These are phyloP conservation scores for Cladosporium oxysporum DNA, from an alignment of 2,329 filamentous ascomycete species.

Conservation along the genomic window DNA sequence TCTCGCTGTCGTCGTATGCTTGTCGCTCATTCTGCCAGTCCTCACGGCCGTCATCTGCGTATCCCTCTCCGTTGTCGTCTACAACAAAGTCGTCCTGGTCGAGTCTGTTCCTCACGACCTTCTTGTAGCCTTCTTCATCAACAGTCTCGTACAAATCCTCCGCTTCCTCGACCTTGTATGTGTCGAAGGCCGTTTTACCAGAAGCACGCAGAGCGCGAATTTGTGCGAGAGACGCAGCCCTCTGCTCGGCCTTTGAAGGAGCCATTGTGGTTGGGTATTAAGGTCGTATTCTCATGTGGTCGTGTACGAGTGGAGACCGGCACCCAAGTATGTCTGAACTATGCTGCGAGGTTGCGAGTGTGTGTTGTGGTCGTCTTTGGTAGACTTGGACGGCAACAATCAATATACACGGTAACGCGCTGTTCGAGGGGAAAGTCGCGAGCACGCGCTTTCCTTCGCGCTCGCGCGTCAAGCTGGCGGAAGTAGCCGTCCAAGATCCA, in stretches of 20 bases:
- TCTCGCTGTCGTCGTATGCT: slow-evolving; percentile 70
- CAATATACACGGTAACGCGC: slow-evolving; percentile 14
- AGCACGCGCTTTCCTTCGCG: slow-evolving; percentile 7
- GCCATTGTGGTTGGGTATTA: slow-evolving; percentile 30
- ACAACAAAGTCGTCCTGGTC: slow-evolving; percentile 98
- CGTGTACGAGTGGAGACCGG: not conserved
- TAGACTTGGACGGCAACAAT: not conserved
- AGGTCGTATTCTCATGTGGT: not conserved
- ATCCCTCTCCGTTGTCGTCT: slow-evolving; percentile 95
- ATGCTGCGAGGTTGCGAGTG: not conserved
- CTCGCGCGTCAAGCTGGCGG: not conserved
- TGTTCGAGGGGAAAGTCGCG: slow-evolving; percentile 8
- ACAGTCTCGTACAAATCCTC: slow-evolving; percentile 91
- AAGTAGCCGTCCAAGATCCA: not conserved
- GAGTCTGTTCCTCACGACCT: slow-evolving; percentile 83
- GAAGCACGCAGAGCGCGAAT: slow-evolving; percentile 80
- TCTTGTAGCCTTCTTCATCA: slow-evolving; percentile 96
- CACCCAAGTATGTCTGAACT: not conserved
- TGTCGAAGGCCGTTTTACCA: slow-evolving; percentile 87
- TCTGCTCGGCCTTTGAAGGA: slow-evolving; percentile 33
- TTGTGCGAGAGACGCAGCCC: slow-evolving; percentile 59
- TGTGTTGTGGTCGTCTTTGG: not conserved
- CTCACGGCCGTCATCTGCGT: slow-evolving; percentile 93
- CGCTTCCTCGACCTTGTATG: slow-evolving; percentile 83
- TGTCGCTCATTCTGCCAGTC: slow-evolving; percentile 79